These are phyloP conservation scores for Phytomonas serpens DNA, from an alignment of 208 protist genomes.

Conservation along the genomic window DNA sequence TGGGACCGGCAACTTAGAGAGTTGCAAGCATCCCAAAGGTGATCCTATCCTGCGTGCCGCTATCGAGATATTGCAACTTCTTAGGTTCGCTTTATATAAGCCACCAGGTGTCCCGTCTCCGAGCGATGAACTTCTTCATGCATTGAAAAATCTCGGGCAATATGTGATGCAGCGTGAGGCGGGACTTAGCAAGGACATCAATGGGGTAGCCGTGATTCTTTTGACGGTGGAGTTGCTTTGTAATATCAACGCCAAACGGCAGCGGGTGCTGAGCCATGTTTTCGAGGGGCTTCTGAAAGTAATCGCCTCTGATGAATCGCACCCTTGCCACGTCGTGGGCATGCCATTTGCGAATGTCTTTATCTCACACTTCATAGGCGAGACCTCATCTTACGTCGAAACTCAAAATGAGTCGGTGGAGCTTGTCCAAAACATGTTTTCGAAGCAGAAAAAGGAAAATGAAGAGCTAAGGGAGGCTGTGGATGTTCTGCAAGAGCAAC, in stretches of 20 bases:
- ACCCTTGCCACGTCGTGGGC: conserved; percentile 21
- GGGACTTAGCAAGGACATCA: conserved; percentile 39
- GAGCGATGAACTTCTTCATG: conserved; percentile 16
- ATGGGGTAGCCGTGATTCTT: conserved; percentile 67
- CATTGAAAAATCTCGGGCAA: conserved; percentile 34
- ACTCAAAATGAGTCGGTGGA: conserved; percentile 45
- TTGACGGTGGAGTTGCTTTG: conserved; percentile 52
- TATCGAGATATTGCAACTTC: conserved; percentile 41
- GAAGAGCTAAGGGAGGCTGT: conserved; percentile 40
- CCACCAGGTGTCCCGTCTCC: conserved; percentile 18
- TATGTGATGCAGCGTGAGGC: conserved; percentile 41
- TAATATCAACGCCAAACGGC: conserved; percentile 58
- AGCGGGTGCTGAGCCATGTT: conserved; percentile 26
- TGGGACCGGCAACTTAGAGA: neutral
- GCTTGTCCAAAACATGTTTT: conserved; percentile 43
- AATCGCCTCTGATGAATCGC: conserved; percentile 46
- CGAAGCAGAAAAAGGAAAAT: conserved; percentile 39
- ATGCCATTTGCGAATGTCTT: conserved; percentile 60
- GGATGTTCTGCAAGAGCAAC: conserved; percentile 51
- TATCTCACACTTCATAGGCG: conserved; percentile 48
- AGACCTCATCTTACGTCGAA: conserved; percentile 58
- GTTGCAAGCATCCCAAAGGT: neutral
- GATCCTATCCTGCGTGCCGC: neutral
- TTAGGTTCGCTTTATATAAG: conserved; percentile 64
- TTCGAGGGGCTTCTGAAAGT: conserved; percentile 37